A percentile compares a stretch with the other conserved stretches of the same genome.
phyloP scores from a whole-genome alignment of 257 asterid genomes.

The Leptodermis oblonga region DNA sequence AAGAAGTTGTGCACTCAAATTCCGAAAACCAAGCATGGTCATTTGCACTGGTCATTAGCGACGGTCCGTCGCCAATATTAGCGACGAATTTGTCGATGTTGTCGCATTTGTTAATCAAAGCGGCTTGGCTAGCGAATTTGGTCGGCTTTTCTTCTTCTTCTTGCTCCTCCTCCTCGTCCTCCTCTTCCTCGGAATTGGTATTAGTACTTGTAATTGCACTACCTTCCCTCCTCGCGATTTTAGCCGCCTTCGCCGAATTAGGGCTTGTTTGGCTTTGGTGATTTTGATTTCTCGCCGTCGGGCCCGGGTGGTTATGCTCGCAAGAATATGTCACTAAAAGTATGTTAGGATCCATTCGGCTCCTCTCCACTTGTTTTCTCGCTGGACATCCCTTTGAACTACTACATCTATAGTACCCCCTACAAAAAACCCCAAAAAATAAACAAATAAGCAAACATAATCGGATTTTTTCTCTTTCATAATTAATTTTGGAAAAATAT shows the following conservation, averaged over 20 bases:
- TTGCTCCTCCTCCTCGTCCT: slow-evolving; percentile 13
- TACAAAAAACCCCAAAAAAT: slow-evolving; percentile 25
- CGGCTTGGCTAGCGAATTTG: slow-evolving; percentile 18
- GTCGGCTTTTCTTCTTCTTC: slow-evolving; percentile 30
- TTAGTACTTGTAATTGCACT: not conserved
- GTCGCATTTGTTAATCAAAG: slow-evolving; percentile 3
- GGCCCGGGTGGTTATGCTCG: slow-evolving; percentile 84
- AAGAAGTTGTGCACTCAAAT: slow-evolving; percentile 45
- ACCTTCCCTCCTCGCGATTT: slow-evolving; percentile 6
- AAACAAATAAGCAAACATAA: not conserved
- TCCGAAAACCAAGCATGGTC: slow-evolving; percentile 71
- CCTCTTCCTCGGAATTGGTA: slow-evolving; percentile 25
- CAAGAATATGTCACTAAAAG: slow-evolving; percentile 74
- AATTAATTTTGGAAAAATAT: too few relatives aligned
- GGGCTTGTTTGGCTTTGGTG: slow-evolving; percentile 19
- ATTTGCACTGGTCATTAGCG: slow-evolving; percentile 13
- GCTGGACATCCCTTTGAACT: slow-evolving; percentile 98
- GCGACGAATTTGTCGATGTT: slow-evolving; percentile 26
- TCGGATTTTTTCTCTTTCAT: too few relatives aligned
- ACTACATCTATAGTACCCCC: slow-evolving; percentile 92
- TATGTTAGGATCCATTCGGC: slow-evolving; percentile 61
- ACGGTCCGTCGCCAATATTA: slow-evolving; percentile 25
- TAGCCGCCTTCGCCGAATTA: not conserved
- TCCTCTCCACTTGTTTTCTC: slow-evolving; percentile 91
- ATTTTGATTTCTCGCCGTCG: slow-evolving; percentile 37